Evolutionary conservation across 2,329 filamentous ascomycete species (phyloP), one percentile per base, ranked within the genome.

Genomic region (Metarhizium sp.): DNA sequence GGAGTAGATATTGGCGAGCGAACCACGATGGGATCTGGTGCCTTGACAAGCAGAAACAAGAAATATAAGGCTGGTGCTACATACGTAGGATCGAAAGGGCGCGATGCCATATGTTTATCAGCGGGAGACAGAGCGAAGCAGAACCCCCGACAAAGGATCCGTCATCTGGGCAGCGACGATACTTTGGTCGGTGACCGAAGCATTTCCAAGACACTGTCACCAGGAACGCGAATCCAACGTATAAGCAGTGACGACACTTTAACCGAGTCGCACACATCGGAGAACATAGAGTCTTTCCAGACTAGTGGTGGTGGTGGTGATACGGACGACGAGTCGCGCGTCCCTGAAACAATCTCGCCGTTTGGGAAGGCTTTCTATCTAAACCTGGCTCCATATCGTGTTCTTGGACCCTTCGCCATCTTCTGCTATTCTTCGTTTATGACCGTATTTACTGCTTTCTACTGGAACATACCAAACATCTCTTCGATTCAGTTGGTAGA

Each of bases 361-460:
- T 82, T 83, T 59, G 79, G 79, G 34, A 73, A 78, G 10, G 79
- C 79, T 2, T 82, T 81, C 64, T 81, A 81, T 65, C 68, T 75
- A 49, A 70, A 71, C 18, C 65, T 75, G 50, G 76, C 78, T 2
- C 69, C 75, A 1, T 82, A 81, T 67, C 68, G 69, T 46, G 79
- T 82, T 29, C 66, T 78, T 46, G 71, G 74, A 2, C 74, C 73
- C 11, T 70, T 70, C 54, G 64, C 70, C 13, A 80, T 81, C 59
- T 75, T 78, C 62, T 64, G 71, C 55, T 81, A 81, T 65, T 79
- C 76, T 1, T 66, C 71, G 10, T 65, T 75, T 58, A 71, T 74
- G 50, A 72, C 71, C 10, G 67, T 80, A 42, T 67, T 77, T 58
- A 74, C 73, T 4, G 67, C 72, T 0, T 67, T 78, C 50, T 80